Base-by-base conservation (phyloP, 805 yeast genomes). In the Trichomonascus vanleenenianus region DNA sequence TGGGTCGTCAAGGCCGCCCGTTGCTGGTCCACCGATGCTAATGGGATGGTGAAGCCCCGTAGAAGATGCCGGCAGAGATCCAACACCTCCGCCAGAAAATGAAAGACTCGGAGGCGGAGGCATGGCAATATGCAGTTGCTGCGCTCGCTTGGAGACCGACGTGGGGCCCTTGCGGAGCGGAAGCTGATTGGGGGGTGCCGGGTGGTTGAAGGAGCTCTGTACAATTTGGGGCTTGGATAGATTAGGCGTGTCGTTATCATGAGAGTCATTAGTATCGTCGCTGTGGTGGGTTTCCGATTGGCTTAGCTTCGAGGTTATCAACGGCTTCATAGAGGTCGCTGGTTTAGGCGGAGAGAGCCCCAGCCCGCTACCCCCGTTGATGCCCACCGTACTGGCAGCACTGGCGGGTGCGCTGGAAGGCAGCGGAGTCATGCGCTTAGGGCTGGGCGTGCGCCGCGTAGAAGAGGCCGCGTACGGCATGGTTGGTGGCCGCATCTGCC, bases 201-300 rank as follows among this genome's bases (percentile, higher is more conserved):
- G 27, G 56, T 33, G 11, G 57, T 48, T 3, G 57, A 45, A 49
- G 55, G 40, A 8, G 27, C 27, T 22, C 8, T 22, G 27, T 22
- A 22, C 27, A 22, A 22, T 22, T 8, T 22, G 27, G 8, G 27
- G 27, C 60, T 50, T 3, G 56, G 45, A 3, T 67, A 48, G 14
- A 62, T 53, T 5, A 68, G 56, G 18, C 67, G 56, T 3, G 69
- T 62, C 19, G 68, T 61, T 18, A 62, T 35, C 18, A 35, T 35
- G 22, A 35, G 11, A 11, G 39, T 35, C 15, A 19, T 35, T 14
- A 12, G 35, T n/a, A n/a, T n/a, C 35, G 16, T 37, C 44, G 4
- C 35, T 22, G 41, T 38, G 20, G n/a, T n/a, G n/a, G n/a, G 27
- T 22, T 8, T 22, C 27, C 7, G 27, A 22, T 8, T 22, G 27